A percentile compares a stretch with the other conserved stretches of the same genome.
Conservation (phyloP, 2,329 filamentous ascomycete species). For the Epichloe elymi region DNA sequence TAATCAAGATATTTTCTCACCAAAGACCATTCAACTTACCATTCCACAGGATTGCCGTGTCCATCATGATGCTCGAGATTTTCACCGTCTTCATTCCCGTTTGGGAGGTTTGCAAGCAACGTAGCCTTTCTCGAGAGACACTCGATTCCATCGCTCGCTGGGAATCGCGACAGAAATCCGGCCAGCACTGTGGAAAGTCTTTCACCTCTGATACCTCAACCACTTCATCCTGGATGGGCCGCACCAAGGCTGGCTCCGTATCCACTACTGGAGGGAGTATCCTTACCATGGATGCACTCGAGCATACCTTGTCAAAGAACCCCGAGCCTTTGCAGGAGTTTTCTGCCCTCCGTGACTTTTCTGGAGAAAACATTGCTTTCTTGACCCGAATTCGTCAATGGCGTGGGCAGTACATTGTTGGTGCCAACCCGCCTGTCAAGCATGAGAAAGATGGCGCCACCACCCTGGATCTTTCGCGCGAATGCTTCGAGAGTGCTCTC, state of each 20-base stretch:
- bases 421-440: conserved; percentile 10
- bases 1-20: not conserved
- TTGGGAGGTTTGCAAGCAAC: conserved; percentile 38
- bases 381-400: conserved; percentile 39
- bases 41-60: conserved; percentile 36
- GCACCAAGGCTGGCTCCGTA: conserved; percentile 22
- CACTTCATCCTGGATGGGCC: conserved; percentile 23
- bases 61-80: conserved; percentile 49
- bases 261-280: conserved; percentile 29
- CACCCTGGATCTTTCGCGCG: conserved; percentile 24
- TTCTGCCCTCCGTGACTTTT: conserved; percentile 50
- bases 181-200: conserved; percentile 19
- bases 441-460: conserved; percentile 4
- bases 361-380: conserved; percentile 56
- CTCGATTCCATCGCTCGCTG: conserved; percentile 35
- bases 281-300: conserved; percentile 46
- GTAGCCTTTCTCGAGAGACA: conserved; percentile 32
- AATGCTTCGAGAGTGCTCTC: conserved; percentile 43
- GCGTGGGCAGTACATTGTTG: conserved; percentile 17
- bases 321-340: conserved; percentile 45
- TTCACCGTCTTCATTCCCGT: conserved; percentile 52
- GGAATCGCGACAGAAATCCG: conserved; percentile 27
- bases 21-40: not conserved
- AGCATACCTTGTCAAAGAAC: conserved; percentile 43
- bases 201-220: conserved; percentile 20